Evolutionary conservation across 352 stramenopile species (phyloP).

Genomic region (Stephanocyclus meneghinianus): DNA sequence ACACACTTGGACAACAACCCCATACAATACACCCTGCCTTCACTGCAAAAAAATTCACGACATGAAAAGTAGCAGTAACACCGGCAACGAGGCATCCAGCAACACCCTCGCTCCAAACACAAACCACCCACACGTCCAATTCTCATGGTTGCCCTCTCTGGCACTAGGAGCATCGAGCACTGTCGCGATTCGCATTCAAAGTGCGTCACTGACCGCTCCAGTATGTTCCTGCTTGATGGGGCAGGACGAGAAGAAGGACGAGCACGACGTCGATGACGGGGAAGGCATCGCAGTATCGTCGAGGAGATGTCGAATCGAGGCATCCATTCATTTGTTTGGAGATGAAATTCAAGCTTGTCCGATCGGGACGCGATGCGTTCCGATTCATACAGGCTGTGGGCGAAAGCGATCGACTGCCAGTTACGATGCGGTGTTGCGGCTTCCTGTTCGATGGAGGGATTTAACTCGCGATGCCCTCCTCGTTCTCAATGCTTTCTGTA

Average conservation of each 20-base stretch:
- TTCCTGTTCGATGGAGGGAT: conserved; percentile 79
- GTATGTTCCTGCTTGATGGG: neutral
- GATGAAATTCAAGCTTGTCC: conserved; percentile 31
- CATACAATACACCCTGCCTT: too few species aligned
- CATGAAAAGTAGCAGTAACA: too few species aligned
- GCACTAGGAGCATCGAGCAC: conserved; percentile 39
- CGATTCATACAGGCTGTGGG: conserved; percentile 1
- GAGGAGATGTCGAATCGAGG: conserved; percentile 42
- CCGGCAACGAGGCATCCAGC: too few species aligned
- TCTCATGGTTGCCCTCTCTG: too few species aligned
- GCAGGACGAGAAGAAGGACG: neutral
- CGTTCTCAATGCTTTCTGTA: conserved; percentile 60
- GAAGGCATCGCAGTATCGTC: neutral
- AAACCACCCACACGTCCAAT: too few species aligned
- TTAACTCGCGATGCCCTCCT: conserved; percentile 74
- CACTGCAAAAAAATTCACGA: too few species aligned
- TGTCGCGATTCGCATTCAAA: conserved; percentile 20
- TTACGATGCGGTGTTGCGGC: conserved; percentile 28
- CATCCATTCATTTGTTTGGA: conserved; percentile 36
- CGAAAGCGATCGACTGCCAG: neutral
- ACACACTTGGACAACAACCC: too few species aligned
- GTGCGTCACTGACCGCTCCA: neutral
- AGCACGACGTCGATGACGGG: neutral
- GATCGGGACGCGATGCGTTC: conserved; percentile 38
- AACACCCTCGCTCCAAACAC: too few species aligned